phyloP scores from a whole-genome alignment of 305 asterid species.

The Solanum hybrid region DNA sequence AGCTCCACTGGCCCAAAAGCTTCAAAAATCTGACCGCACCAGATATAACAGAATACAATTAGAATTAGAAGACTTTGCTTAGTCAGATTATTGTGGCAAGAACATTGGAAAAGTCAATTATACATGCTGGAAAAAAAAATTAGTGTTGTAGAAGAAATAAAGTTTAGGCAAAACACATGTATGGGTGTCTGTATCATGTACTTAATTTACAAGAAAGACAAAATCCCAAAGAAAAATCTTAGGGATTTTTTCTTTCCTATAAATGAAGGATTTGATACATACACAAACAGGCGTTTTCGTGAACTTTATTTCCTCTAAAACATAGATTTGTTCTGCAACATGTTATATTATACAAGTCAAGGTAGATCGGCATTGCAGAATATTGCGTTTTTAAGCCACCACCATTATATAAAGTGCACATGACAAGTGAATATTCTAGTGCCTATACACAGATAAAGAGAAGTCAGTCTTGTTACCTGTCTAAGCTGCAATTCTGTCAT shows the following conservation, averaged over 20 bases:
- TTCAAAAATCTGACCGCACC: slow-evolving; percentile 64
- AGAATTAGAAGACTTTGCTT: neutral
- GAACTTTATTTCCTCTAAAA: neutral
- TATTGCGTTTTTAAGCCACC: neutral
- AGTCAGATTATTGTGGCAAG: neutral
- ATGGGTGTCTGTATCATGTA: neutral
- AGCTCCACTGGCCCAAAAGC: slow-evolving; percentile 98
- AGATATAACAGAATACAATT: neutral
- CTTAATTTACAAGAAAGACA: neutral
- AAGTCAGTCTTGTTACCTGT: slow-evolving; percentile 38
- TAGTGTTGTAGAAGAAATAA: neutral
- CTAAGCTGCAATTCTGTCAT: slow-evolving; percentile 91
- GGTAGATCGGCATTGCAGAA: neutral
- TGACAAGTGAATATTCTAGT: neutral
- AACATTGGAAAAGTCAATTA: neutral
- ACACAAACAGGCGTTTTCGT: neutral
- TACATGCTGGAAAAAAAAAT: neutral
- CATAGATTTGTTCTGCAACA: neutral
- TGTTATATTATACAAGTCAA: neutral
- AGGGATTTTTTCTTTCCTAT: neutral
- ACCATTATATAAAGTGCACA: neutral
- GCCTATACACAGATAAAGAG: neutral
- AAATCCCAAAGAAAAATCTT: neutral
- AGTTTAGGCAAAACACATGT: neutral
- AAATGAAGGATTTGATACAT: neutral